Evolutionary conservation across 306 rosid species (phyloP), one percentile per base, ranked within the genome.

Genomic region (Lathyrus aphaca): DNA sequence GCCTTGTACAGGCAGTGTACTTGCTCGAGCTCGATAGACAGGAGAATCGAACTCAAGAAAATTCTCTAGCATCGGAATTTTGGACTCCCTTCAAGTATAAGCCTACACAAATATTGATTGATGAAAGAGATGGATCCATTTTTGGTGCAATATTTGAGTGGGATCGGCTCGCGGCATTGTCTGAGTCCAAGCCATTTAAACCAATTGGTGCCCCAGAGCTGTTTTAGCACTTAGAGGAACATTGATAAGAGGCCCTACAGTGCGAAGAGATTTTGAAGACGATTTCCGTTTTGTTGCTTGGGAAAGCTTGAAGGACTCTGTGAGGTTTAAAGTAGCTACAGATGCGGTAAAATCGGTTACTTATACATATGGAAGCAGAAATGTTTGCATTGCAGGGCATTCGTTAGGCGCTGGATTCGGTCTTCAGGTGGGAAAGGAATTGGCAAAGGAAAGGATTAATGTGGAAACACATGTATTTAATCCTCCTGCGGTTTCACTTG

Each of bases 371-470:
- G 89, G 96, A 75, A 86, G 96, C 76, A 77, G 74, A 37, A 86
- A 92, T 79, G 86, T 89, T 1, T 87, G 89, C 37, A 76, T 92
- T 50, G 89, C 93, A 48, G 98, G 98, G 21, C 98, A 89, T 67
- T 92, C 98, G 56, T 65, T 92, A 56, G 98, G 96, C 11, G 98
- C 98, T 43, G 98, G 96, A 30, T 86, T 82, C 66, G 93, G 87
- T 70, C 93, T 92, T 64, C 96, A 92, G 76, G 89, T 89, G 55
- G 93, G 96, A 58, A 90, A 92, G 66, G 87, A 88, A 54, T 67
- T 92, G 48, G 95, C 96, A 42, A 88, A 85, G 81, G 91, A 89
- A 75, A 84, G 91, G 53, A 85, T 89, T 32, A 84, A 64, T 82
- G 86, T 88, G 23, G 96, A 89, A 58, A 74, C 98, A 9, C 97